phyloP scores from a whole-genome alignment of 2,329 filamentous ascomycete species.

The Pezicula neosporulosa region DNA sequence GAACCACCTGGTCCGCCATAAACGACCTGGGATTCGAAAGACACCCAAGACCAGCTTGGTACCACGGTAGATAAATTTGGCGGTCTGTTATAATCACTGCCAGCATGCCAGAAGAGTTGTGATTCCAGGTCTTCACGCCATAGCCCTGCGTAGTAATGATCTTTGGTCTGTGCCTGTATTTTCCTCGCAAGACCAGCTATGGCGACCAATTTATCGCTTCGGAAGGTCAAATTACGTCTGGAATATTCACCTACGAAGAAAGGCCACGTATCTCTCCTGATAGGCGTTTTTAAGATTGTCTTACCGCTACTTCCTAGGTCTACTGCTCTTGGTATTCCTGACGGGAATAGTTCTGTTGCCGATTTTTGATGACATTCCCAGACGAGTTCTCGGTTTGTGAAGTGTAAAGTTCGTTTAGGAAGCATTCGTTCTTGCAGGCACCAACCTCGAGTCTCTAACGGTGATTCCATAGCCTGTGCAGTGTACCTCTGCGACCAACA shows the following conservation, averaged over 20 bases:
- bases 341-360: slow-evolving; percentile 7
- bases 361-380: slow-evolving; percentile 17
- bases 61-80: background rate
- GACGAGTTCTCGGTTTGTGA: slow-evolving; percentile 12
- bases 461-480: background rate
- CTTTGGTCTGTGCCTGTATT: background rate
- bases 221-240: slow-evolving; percentile 16
- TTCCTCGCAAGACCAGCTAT: slow-evolving; percentile 22
- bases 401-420: slow-evolving; percentile 15
- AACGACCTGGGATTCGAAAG: background rate
- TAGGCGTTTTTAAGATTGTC: background rate
- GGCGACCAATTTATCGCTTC: slow-evolving; percentile 23
- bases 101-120: slow-evolving; percentile 7
- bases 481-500: background rate
- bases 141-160: slow-evolving; percentile 14
- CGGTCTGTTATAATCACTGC: background rate
- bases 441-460: slow-evolving; percentile 17
- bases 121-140: slow-evolving; percentile 8
- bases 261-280: slow-evolving; percentile 4
- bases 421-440: slow-evolving; percentile 20
- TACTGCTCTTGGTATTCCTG: slow-evolving; percentile 3
- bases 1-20: background rate
- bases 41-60: background rate
- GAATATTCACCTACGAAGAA: slow-evolving; percentile 17
- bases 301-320: background rate